Evolutionary conservation across 306 rosid genomes (phyloP).

Genomic region (Dicorynia guianensis): DNA sequence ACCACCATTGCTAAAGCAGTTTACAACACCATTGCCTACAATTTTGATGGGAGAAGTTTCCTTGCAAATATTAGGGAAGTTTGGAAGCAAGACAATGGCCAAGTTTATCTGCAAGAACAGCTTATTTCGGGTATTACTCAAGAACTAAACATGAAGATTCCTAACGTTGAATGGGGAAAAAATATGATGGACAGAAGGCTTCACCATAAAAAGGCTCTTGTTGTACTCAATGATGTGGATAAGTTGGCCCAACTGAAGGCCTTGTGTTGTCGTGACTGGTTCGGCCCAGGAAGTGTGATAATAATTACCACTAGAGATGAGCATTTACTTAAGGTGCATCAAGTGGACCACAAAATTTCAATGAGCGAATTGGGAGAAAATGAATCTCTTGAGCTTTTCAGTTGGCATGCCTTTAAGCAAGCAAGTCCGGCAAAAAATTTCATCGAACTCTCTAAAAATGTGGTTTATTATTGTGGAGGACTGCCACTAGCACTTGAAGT

Average conservation of each 20-base stretch:
- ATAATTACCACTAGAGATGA: conserved; percentile 32
- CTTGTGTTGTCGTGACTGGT: conserved; percentile 23
- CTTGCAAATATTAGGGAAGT: neutral
- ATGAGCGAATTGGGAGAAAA: too few species aligned
- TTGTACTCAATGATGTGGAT: conserved; percentile 34
- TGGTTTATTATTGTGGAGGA: conserved; percentile 6
- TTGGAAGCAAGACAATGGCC: neutral
- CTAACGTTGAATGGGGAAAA: conserved; percentile 7
- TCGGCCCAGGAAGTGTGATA: conserved; percentile 31
- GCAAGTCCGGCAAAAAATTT: conserved; percentile 5
- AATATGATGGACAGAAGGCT: neutral
- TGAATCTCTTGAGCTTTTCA: too few species aligned
- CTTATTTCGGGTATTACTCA: neutral
- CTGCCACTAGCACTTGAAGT: conserved; percentile 31
- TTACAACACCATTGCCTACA: neutral
- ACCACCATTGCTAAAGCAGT: conserved; percentile 39
- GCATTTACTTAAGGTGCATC: neutral
- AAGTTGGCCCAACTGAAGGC: conserved; percentile 1
- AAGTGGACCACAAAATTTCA: neutral
- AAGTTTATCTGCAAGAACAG: conserved; percentile 11
- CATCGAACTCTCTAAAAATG: neutral
- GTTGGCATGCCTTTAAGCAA: too few species aligned
- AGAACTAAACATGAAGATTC: neutral
- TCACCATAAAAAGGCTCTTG: conserved; percentile 5
- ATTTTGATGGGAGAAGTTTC: conserved; percentile 6